Base-by-base conservation (phyloP, 2,329 filamentous ascomycete species). In the Colletotrichum phormii region DNA sequence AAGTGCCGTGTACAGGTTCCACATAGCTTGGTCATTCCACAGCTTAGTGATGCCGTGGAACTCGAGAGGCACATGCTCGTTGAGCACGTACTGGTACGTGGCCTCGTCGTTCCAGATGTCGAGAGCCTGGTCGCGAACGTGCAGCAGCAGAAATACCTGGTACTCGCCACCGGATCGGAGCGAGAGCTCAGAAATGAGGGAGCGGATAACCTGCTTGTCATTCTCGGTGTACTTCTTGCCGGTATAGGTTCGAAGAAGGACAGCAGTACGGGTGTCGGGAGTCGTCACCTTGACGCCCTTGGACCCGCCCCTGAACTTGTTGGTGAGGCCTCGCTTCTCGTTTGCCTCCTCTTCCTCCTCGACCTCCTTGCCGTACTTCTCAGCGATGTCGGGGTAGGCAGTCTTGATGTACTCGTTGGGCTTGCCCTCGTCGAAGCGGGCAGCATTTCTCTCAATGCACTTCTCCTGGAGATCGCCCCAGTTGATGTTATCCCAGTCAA, bases 151-250 rank as follows among this genome's bases (percentile, higher is more conserved):
- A 78, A 94, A 94, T 1, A 97, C 91, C 76, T 95, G 90, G 78
- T 95, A 97, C 82, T 95, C 91, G 46, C 93, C 94, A 22, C 94
- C 94, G 18, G 93, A 93, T 73, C 91, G 91, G 69, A 97, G 86
- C 6, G 89, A 89, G 33, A 97, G 86, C 81, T 97, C 95, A 72
- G 90, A 92, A 76, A 97, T 90, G 78, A 97, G 89, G 46, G 95
- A 90, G 33, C 95, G 92, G 53, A 97, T 90, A 66, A 91, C 92
- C 80, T 95, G 91, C 78, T 93, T 90, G 79, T 96, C 94, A 78
- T 96, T 94, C 53, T 93, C 89, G 33, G 91, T 94, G 80, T 95
- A 98, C 33, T 89, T 81, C 80, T 94, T 95, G 68, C 91, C 92
- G 37, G 89, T 90, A 85, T 93, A 96, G 0, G 93, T 92, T 49